A percentile compares a stretch with the other conserved stretches of the same genome.
These are phyloP conservation scores for Warburgia ugandensis DNA, from an alignment of 164 flowering plant genomes.

Conservation along the genomic window DNA sequence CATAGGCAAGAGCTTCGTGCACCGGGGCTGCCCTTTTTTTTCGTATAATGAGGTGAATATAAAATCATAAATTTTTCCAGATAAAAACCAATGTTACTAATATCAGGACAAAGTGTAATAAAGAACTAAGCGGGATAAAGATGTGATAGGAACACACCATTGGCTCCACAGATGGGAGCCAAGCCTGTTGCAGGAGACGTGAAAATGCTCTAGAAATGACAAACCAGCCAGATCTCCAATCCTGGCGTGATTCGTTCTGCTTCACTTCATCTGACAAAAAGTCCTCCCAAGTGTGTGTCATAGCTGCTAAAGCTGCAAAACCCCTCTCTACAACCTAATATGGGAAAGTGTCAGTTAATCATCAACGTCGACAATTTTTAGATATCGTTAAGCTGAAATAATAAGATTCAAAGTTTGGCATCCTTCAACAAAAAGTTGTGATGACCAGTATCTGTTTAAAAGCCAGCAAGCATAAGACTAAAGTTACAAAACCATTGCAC, in stretches of 20 bases:
- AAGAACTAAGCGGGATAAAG: neutral
- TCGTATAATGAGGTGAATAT: too few species aligned
- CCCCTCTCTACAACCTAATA: constrained; percentile 57
- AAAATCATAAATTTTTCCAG: too few species aligned
- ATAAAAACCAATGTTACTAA: constrained; percentile 1
- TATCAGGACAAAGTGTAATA: neutral
- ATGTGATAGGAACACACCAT: constrained; percentile 24
- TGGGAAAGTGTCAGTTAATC: constrained; percentile 5
- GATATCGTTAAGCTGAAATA: neutral
- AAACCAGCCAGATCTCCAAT: constrained; percentile 35
- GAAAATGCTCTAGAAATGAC: constrained; percentile 45
- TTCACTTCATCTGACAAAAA: constrained; percentile 41
- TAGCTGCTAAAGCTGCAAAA: constrained; percentile 58
- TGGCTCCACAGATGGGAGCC: constrained; percentile 32
- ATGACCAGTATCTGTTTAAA: too few species aligned
- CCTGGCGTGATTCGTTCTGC: constrained; percentile 26
- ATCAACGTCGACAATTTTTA: neutral
- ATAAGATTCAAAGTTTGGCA: neutral
- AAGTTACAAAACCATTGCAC: neutral
- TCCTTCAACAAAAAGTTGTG: neutral
- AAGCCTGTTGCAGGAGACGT: constrained; percentile 56
- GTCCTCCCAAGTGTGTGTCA: constrained; percentile 59
- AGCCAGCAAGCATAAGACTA: too few species aligned
- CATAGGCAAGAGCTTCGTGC: too few species aligned
- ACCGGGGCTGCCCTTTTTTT: too few species aligned